Base-by-base conservation (phyloP, 2,329 filamentous ascomycete species). In the Penicillium nordicum region DNA sequence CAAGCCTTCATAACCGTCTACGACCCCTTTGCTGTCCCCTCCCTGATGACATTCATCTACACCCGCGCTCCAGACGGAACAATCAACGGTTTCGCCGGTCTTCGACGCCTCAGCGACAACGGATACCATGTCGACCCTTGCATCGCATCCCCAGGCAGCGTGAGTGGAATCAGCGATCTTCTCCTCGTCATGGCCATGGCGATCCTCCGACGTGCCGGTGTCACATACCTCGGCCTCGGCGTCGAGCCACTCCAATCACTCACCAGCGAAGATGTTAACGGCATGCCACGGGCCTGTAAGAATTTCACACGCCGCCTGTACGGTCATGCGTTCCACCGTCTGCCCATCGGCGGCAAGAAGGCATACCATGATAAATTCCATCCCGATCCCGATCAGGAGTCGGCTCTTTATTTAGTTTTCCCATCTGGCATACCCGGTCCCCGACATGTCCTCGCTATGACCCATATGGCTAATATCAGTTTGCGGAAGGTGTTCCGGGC, bases 71-170 rank as follows among this genome's bases (percentile, higher is more conserved):
- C 66, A 1, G 61, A 67, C 21, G 71, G 70, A 0, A 46, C 21
- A 0, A 63, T 70, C 9, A 73, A 72, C 46, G 75, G 75, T 0
- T 76, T 77, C 42, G 74, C 74, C 0, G 75, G 71, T 1, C 63
- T 78, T 2, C 69, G 76, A 10, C 69, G 65, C 18, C 63, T 77
- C 11, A 72, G 74, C 25, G 66, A 67, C 5, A 67, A 70, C 16
- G 75, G 74, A 14, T 77, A 76, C 53, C 75, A 78, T 51, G 55
- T 78, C n/a, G 76, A 78, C 44, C 76, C 75, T 0, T 76, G 67
- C 53, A 69, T 76, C 18, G 71, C 72, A 0, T 60, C 64, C 4
- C 72, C 73, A 0, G 65, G 63, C 0, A 69, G 72, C 4, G 69
- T 71, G 0, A 72, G 67, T 53, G 75, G 75, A 4, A 68, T 76